Base-by-base conservation (phyloP, 202 grass and related monocot genomes). In the Brachypodium distachyon region DNA sequence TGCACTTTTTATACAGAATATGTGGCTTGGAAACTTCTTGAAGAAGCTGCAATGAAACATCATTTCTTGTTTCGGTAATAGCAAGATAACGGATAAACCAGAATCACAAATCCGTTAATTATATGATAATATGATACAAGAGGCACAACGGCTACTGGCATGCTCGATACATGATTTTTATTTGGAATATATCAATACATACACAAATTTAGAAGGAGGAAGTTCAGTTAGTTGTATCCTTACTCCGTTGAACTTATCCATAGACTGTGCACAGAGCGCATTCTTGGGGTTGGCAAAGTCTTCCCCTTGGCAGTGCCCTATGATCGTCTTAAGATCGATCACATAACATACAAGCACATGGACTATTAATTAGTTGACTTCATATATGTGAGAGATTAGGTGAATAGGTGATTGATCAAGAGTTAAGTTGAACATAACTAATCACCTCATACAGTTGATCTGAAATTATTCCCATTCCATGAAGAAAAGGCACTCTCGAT, bases 401-500 rank as follows among this genome's bases (percentile, higher is more conserved):
- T 36, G 33, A 3, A 36, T 36, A 36, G 33, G 3, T 36, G 33
- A 36, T 36, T 36, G 33, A 36, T 3, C 33, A 36, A 36, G 33
- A 36, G 33, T 36, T 36, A 36, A n/a, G 33, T 36, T 3, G 33
- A 36, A 6, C 7, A 23, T 60, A 23, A 43, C 10, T 12, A 31
- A 47, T 9, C 53, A 79, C 77, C 77, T 80, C 53, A 1, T 71
- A 61, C 31, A 38, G 25, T 13, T 80, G n/a, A n/a, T n/a, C n/a
- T n/a, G n/a, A n/a, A n/a, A n/a, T n/a, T n/a, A n/a, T n/a, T n/a
- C n/a, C n/a, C 40, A 72, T 6, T 19, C 66, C 77, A 17, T 80
- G 77, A 48, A 51, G 63, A 27, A 47, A 80, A 2, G 77, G 52
- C 1, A 80, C 65, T 61, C 0, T 18, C 1, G 41, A 48, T 7